phyloP scores from a whole-genome alignment of 2,329 filamentous ascomycete species.

The Aspergillus quadrilineatus region DNA sequence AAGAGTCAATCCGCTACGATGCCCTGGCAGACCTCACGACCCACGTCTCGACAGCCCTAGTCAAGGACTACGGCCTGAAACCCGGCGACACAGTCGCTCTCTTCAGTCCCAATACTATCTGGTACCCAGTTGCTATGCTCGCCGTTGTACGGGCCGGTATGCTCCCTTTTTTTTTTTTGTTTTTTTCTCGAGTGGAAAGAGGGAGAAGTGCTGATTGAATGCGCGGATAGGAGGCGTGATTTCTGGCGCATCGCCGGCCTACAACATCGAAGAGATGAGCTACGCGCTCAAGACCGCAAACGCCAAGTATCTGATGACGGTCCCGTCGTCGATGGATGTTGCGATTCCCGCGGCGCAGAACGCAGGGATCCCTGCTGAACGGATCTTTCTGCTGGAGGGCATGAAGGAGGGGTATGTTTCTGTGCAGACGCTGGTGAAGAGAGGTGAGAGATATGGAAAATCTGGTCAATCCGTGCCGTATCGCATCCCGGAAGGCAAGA shows the following conservation, averaged over 20 bases:
- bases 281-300: slow-evolving; percentile 61
- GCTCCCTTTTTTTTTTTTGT: no score
- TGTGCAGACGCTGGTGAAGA: slow-evolving; percentile 32
- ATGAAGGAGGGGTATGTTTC: slow-evolving; percentile 50
- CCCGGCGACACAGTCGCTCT: slow-evolving; percentile 59
- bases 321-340: slow-evolving; percentile 55
- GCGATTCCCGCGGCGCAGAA: slow-evolving; percentile 55
- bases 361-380: slow-evolving; percentile 53
- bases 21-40: slow-evolving; percentile 54
- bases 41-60: slow-evolving; percentile 60
- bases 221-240: slow-evolving; percentile 48
- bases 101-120: slow-evolving; percentile 65
- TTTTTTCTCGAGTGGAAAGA: no score
- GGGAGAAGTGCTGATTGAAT: neutral
- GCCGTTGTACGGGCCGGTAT: slow-evolving; percentile 52
- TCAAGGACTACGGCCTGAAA: slow-evolving; percentile 55
- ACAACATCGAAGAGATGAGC: slow-evolving; percentile 67
- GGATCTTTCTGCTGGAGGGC: slow-evolving; percentile 59
- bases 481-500: slow-evolving; percentile 53
- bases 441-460: slow-evolving; percentile 39
- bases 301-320: slow-evolving; percentile 59
- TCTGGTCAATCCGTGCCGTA: slow-evolving; percentile 49
- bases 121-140: slow-evolving; percentile 65
- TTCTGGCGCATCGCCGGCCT: slow-evolving; percentile 63
- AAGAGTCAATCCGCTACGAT: slow-evolving; percentile 58